A percentile compares a stretch with the other conserved stretches of the same genome.
These are phyloP conservation scores for Chlorella variabilis DNA, from an alignment of 163 green algal genomes.

Conservation along the genomic window DNA sequence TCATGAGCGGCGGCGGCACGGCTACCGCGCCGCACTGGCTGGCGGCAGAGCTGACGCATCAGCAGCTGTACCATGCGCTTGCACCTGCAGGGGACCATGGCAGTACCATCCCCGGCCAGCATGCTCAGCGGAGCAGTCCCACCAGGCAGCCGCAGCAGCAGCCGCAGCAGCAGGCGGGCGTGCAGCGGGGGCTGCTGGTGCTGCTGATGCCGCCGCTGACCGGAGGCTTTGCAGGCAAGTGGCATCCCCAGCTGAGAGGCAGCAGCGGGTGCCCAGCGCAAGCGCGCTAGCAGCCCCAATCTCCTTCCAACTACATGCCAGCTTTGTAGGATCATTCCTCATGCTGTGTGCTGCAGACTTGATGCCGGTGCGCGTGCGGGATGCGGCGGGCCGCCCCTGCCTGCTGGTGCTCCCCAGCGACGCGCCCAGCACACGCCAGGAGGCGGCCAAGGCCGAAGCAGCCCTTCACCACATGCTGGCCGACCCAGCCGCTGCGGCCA, in stretches of 20 bases:
- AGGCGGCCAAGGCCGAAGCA: not conserved
- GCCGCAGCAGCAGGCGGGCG: conserved; percentile 13
- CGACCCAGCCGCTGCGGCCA: conserved; percentile 6
- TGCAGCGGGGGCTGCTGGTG: conserved; percentile 10
- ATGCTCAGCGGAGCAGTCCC: no score
- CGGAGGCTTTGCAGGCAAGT: conserved; percentile 10
- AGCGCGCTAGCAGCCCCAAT: no score
- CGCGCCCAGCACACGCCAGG: conserved; percentile 11
- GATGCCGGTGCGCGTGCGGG: not conserved
- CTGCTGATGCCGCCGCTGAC: conserved; percentile 32
- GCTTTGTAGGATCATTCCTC: not conserved
- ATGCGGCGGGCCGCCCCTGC: not conserved
- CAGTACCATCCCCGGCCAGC: no score
- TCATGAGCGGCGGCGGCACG: not conserved
- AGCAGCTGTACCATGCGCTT: not conserved
- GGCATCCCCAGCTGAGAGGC: not conserved
- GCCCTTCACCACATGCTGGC: not conserved
- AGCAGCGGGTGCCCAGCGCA: no score
- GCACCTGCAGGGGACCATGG: no score
- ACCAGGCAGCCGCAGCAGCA: no score
- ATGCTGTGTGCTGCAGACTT: conserved; percentile 3
- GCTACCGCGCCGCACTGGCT: not conserved
- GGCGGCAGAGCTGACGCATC: not conserved
- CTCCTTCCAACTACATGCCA: no score
- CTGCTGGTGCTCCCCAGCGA: conserved; percentile 34